Base-by-base conservation (phyloP, 768 basidiomycete species). In the Leccinellum luteum region DNA sequence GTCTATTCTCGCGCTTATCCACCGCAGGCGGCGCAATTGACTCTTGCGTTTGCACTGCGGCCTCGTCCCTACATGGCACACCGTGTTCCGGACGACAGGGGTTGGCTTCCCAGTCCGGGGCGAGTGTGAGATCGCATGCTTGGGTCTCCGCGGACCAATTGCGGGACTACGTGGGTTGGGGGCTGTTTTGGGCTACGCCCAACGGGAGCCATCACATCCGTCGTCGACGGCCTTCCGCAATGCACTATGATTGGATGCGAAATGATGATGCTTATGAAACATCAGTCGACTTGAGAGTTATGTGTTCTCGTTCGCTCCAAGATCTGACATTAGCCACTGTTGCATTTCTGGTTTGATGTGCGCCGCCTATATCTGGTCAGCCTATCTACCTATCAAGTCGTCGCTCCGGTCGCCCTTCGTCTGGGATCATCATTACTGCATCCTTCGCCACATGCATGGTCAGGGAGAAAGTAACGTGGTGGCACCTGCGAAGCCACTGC, bases 131-230 rank as follows among this genome's bases (percentile, higher is more conserved):
- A 60, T 62, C 27, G 21, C 41, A 44, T 10, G 13, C 32, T 45
- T 53, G 30, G 47, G 57, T n/a, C 51, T 65, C 70, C 68, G 66
- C 65, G 70, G 70, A 72, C 57, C 44, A 53, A 23, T 49, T 43
- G 59, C 21, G 58, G 56, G 48, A 54, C 28, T 56, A 55, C 51
- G 57, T 65, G 59, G 57, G 64, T 62, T 56, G 52, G 44, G 44
- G 48, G 56, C 43, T 56, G 57, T 60, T 67, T 60, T 34, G 49
- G 57, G 44, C 25, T 31, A 12, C 59, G 43, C 35, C 43, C 56
- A 56, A 56, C 49, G 56, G 43, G 68, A 58, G 54, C 49, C 52
- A 57, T 65, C 61, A 55, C 49, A 34, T 58, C 65, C 61, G 58
- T 45, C 64, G 28, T 66, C 48, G 64, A 65, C 66, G 68, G 66